Percentiles rank a stretch among this genome's conserved stretches.
Conservation (phyloP, 495 filamentous ascomycete species). For the Penicillium mononematosum region DNA sequence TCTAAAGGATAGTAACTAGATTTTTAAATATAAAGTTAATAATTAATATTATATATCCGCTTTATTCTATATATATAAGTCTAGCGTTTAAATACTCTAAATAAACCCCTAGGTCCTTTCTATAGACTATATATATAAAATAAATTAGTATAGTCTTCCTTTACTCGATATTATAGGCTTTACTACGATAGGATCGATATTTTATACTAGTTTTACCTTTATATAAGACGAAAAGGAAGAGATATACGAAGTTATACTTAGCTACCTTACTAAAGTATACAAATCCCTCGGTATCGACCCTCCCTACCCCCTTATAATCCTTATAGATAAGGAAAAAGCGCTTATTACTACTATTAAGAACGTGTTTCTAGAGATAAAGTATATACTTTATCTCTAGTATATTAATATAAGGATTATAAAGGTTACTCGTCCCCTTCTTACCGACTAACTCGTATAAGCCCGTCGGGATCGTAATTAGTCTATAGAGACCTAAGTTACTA, state of each 20-base stretch:
- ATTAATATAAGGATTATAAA: background rate
- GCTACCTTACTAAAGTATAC: background rate
- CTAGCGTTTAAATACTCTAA: background rate
- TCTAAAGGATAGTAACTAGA: background rate
- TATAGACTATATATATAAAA: background rate
- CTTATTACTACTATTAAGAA: background rate
- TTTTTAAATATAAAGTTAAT: background rate
- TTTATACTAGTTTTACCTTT: background rate
- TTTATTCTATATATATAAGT: background rate
- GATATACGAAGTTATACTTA: background rate
- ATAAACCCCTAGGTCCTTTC: background rate
- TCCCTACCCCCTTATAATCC: background rate
- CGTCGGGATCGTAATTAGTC: too few species aligned
- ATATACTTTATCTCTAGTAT: background rate
- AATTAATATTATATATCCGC: background rate
- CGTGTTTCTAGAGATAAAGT: background rate
- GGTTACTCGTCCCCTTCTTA: too few species aligned
- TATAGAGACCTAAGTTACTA: too few species aligned
- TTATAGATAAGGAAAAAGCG: background rate
- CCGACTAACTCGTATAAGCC: too few species aligned
- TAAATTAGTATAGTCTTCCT: background rate
- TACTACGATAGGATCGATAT: background rate
- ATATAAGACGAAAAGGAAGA: background rate
- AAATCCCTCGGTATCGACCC: background rate
- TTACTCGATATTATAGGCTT: background rate